Base-by-base conservation (phyloP, 805 yeast species). In the Wickerhamiella siamensis region DNA sequence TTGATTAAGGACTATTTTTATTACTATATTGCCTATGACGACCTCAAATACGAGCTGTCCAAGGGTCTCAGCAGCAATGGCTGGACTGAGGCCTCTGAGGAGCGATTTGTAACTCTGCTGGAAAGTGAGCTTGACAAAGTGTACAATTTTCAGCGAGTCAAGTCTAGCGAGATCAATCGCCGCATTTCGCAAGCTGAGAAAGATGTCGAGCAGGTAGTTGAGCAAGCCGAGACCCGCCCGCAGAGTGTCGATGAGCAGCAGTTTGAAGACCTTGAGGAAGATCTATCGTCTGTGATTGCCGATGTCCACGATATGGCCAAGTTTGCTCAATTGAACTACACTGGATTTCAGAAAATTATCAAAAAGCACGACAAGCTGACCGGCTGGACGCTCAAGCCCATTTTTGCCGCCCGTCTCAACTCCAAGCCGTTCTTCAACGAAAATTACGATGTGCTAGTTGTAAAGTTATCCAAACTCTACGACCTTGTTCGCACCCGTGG, bases 271-370 rank as follows among this genome's bases (percentile, higher is more conserved):
- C 63, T 81, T 42, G 91, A 82, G 58, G 81, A 78, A 46, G 87
- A 79, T 51, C 62, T 81, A 44, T 71, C 79, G 43, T 95, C 87
- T 53, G 78, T 91, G 52, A 87, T 91, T 61, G 95, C 96, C 18
- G 96, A 87, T 63, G 95, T 91, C 36, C 96, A 91, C 57, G 98
- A 91, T 61, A 71, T 91, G 55, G 95, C 95, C 50, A 88, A 88
- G 60, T 91, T 83, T 61, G 75, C 95, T 16, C 73, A 94, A 47
- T 72, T 91, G 57, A 91, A 91, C 63, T 91, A 91, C 66, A 87
- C 95, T 17, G 98, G 98, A 2, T 91, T 91, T 68, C 95, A 84
- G 62, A 91, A 91, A 62, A 91, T 91, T 52, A 74, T 91, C 57
- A 91, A 91, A 65, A 91, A 91, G 63, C 98, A 91, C 61, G 98